Base-by-base conservation (phyloP, 164 flowering plant species). In the Litsea cubeba region DNA sequence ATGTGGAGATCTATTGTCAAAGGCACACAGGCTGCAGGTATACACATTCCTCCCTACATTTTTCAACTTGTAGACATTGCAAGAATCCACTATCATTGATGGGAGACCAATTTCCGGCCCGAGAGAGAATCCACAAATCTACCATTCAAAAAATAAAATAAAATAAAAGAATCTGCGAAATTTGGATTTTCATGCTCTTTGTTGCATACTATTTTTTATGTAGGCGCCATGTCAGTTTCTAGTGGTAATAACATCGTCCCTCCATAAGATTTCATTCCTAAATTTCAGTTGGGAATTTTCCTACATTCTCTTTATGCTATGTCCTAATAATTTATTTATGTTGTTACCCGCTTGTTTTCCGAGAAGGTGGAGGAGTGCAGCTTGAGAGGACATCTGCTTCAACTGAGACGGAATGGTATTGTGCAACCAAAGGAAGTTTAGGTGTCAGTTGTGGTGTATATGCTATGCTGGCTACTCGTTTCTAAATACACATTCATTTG, bases 291-390 rank as follows among this genome's bases (percentile, higher is more conserved):
- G 46, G 46, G 46, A 40, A 40, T 8, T 35, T 35, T 35, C 46
- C 46, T 7, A 7, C 10, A 40, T 6, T 40, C 11, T 40, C 11
- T 8, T 40, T 40, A 1, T 40, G 46, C 46, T 40, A 7, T 40
- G 46, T 40, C 8, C 10, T 40, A 8, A 40, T 7, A 8, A 40
- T 40, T 40, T 17, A 58, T 58, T 58, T 14, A 17, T 58, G 62
- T 17, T 58, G 5, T 6, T 58, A 58, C 22, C 30, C 2, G 30
- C 28, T 22, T 63, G 46, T 40, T 35, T 10, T 63, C 24, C 12
- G 12, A 20, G 4, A 10, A 90, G 94, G 87, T 87, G 73, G 87
- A 86, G 30, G 95, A 90, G 76, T 86, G 89, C 80, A 86, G 90
- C 79, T 84, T 87, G 76, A 80, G 86, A 69, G 78, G 87, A 49